phyloP scores from a whole-genome alignment of 768 basidiomycete species.

The Butyriboletus loyo region DNA sequence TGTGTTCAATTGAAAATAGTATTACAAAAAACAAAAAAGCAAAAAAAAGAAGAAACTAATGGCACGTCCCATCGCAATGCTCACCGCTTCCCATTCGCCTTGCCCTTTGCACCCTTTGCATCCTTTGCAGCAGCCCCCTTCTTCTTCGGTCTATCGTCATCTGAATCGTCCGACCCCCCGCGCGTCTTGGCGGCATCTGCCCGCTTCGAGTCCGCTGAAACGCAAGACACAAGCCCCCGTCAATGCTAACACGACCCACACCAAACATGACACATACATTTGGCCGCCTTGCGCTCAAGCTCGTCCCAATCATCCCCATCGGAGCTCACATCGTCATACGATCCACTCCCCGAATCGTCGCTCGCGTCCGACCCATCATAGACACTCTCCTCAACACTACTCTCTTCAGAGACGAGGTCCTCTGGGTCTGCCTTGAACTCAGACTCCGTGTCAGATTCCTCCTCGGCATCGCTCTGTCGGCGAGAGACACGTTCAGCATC shows the following conservation, averaged over 20 bases:
- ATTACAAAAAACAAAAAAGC: slow-evolving; percentile 1
- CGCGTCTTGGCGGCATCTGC: slow-evolving; percentile 37
- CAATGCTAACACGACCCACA: neutral
- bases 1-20: neutral
- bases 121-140: slow-evolving; percentile 19
- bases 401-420: slow-evolving; percentile 40
- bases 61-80: slow-evolving; percentile 6
- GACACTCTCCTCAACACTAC: slow-evolving; percentile 52
- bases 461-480: slow-evolving; percentile 56
- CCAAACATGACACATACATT: slow-evolving; percentile 47
- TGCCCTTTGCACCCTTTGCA: slow-evolving; percentile 31
- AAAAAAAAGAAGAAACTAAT: neutral
- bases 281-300: slow-evolving; percentile 86
- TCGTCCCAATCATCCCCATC: slow-evolving; percentile 96
- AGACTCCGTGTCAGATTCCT: slow-evolving; percentile 63
- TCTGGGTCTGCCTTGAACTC: slow-evolving; percentile 57
- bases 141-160: slow-evolving; percentile 47
- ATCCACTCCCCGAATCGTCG: slow-evolving; percentile 61
- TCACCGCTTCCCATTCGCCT: slow-evolving; percentile 43
- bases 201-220: slow-evolving; percentile 49
- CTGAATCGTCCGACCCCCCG: slow-evolving; percentile 53
- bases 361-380: slow-evolving; percentile 53
- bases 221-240: neutral
- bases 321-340: slow-evolving; percentile 61
- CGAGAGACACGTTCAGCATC: slow-evolving; percentile 34